Base-by-base conservation (phyloP, 225 moss, liverwort and hornwort species). In the Bryoerythrophyllum caledonicum region DNA sequence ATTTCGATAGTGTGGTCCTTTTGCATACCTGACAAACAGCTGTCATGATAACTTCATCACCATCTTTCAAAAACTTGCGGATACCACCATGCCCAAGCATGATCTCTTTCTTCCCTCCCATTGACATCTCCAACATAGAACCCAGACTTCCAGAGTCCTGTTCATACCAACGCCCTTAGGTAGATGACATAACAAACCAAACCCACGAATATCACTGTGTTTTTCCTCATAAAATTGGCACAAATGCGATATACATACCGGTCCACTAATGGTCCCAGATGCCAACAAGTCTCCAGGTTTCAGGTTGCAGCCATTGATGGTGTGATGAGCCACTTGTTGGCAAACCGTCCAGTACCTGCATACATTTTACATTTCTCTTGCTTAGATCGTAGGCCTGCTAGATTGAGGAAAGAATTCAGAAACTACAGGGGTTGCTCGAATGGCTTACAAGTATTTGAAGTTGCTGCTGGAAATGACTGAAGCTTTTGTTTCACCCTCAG, bases 251-350 rank as follows among this genome's bases (percentile, higher is more conserved):
- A 80, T 32, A 68, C 83, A 79, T 59, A 94, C 96, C 79, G 96
- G 88, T 66, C 94, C 94, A 69, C 94, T 97, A 59, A 97, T 94
- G 62, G 94, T 97, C 57, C 96, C 96, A 63, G 96, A 97, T 62
- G 94, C 96, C 55, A 94, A 84, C 40, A 97, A 75, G 78, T 97
- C 96, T 78, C 94, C 96, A 44, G 94, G 84, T 13, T 83, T 84
- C 74, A 97, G 86, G 78, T 91, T 97, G 76, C 94, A 97, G 76
- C 96, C 94, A 68, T 97, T 97, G 30, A 89, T 76, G 32, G 94
- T 97, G 65, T 97, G 96, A 80, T 97, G 96, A 3, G 96, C 94
- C 51, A 94, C 68, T 78, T 97, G 96, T 80, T 97, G 96, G 37
- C 88, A 86, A 51, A 89, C 86, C 49, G 96, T 97, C 94, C 96